phyloP scores from a whole-genome alignment of 2,329 filamentous ascomycete genomes.

The Talaromyces sp. region DNA sequence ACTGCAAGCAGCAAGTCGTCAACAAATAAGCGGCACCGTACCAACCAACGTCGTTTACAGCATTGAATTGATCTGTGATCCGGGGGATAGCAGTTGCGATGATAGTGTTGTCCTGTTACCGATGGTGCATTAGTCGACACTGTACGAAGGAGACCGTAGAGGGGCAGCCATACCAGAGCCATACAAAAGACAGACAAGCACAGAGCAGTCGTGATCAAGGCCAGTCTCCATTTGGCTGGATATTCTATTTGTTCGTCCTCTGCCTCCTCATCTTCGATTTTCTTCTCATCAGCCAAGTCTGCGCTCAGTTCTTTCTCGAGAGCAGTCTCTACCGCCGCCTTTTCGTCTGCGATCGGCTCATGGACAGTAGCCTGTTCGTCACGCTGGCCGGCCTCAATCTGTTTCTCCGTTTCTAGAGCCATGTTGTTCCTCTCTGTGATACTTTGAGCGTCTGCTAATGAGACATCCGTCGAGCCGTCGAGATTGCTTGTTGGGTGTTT shows the following conservation, averaged over 20 bases:
- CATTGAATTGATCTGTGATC: conserved; percentile 48
- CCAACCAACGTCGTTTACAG: conserved; percentile 29
- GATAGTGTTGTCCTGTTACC: conserved; percentile 39
- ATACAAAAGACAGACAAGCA: conserved; percentile 40
- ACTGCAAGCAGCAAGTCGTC: conserved; percentile 41
- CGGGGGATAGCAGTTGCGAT: conserved; percentile 47
- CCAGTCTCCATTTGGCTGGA: conserved; percentile 31
- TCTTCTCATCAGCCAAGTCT: background rate
- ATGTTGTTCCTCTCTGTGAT: background rate
- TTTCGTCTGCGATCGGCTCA: background rate
- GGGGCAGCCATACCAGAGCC: conserved; percentile 29
- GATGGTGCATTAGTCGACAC: conserved; percentile 14
- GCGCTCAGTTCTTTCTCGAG: background rate
- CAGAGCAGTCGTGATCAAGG: conserved; percentile 35
- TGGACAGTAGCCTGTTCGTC: background rate
- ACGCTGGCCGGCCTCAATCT: background rate
- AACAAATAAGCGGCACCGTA: conserved; percentile 47
- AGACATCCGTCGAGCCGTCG: conserved; percentile 3
- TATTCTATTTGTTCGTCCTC: conserved; percentile 29
- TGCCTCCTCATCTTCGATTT: background rate
- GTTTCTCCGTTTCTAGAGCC: background rate
- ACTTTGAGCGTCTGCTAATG: conserved; percentile 1
- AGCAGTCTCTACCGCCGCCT: background rate
- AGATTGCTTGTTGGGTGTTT: background rate
- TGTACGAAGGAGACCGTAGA: background rate